Conservation (phyloP, 2,329 filamentous ascomycete genomes). For the Blumeria hordei region DNA sequence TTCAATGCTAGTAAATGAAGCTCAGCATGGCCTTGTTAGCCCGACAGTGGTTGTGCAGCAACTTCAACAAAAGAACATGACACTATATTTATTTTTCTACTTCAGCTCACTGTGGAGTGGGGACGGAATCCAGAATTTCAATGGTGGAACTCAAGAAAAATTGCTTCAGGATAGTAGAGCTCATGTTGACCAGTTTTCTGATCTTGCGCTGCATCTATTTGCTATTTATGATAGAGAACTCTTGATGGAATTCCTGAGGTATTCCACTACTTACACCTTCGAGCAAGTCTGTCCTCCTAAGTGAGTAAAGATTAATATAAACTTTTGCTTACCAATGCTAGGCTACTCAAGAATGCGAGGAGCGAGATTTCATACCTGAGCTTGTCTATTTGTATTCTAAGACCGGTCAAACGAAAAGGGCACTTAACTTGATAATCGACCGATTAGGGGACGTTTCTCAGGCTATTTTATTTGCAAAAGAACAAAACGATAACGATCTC, state of each 20-base stretch:
- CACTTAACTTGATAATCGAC: conserved; percentile 79
- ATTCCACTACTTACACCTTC: conserved; percentile 70
- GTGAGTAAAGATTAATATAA: neutral
- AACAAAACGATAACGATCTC: conserved; percentile 72
- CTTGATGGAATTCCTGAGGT: conserved; percentile 68
- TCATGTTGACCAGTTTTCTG: conserved; percentile 67
- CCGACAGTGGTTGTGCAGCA: conserved; percentile 59
- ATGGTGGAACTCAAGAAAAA: conserved; percentile 28
- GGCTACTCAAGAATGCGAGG: conserved; percentile 58
- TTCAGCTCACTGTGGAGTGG: conserved; percentile 67
- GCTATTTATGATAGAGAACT: conserved; percentile 57
- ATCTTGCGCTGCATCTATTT: conserved; percentile 68
- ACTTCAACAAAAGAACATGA: conserved; percentile 39
- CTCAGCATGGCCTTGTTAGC: conserved; percentile 64
- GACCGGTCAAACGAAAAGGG: conserved; percentile 79
- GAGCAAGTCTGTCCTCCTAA: conserved; percentile 28
- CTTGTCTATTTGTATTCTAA: conserved; percentile 92
- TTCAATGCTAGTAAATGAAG: conserved; percentile 69
- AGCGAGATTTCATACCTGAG: conserved; percentile 61
- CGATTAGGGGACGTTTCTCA: conserved; percentile 76
- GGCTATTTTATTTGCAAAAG: conserved; percentile 83
- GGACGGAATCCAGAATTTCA: conserved; percentile 32
- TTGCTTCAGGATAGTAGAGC: conserved; percentile 34
- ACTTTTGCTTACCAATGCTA: conserved; percentile 11
- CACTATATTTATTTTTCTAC: conserved; percentile 78